Evolutionary conservation across 352 stramenopile species (phyloP).

Genomic region (Peronospora belbahrii): DNA sequence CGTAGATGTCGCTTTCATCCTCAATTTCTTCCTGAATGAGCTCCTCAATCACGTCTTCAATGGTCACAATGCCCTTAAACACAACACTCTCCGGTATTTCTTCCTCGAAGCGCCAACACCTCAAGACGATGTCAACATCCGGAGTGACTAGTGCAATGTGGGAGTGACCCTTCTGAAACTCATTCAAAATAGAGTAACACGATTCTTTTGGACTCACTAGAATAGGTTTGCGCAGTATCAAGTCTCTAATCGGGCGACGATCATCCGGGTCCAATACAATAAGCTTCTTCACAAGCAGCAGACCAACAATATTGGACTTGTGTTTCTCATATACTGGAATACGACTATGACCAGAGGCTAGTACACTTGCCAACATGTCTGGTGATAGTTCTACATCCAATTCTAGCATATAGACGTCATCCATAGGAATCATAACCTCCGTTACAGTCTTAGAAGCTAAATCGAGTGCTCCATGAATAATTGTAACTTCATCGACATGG

Average conservation of each 20-base stretch:
- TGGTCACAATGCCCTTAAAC: constrained; percentile 87
- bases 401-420: constrained; percentile 84
- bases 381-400: constrained; percentile 68
- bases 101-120: constrained; percentile 41
- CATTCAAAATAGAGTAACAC: constrained; percentile 86
- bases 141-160: constrained; percentile 80
- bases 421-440: constrained; percentile 86
- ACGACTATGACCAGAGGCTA: constrained; percentile 79
- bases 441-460: constrained; percentile 80
- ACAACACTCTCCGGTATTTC: constrained; percentile 41
- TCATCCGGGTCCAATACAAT: constrained; percentile 87
- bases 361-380: constrained; percentile 71
- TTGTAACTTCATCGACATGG: constrained; percentile 86
- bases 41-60: constrained; percentile 91
- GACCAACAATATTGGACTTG: constrained; percentile 67
- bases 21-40: constrained; percentile 89
- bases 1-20: constrained; percentile 84
- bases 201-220: constrained; percentile 72
- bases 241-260: constrained; percentile 47
- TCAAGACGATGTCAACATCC: constrained; percentile 39
- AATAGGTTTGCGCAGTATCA: constrained; percentile 68
- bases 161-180: constrained; percentile 86
- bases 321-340: constrained; percentile 87
- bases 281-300: constrained; percentile 85
- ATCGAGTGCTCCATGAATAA: constrained; percentile 88